These are phyloP conservation scores for Lentinula raphanica DNA, from an alignment of 768 basidiomycete genomes.

Conservation along the genomic window DNA sequence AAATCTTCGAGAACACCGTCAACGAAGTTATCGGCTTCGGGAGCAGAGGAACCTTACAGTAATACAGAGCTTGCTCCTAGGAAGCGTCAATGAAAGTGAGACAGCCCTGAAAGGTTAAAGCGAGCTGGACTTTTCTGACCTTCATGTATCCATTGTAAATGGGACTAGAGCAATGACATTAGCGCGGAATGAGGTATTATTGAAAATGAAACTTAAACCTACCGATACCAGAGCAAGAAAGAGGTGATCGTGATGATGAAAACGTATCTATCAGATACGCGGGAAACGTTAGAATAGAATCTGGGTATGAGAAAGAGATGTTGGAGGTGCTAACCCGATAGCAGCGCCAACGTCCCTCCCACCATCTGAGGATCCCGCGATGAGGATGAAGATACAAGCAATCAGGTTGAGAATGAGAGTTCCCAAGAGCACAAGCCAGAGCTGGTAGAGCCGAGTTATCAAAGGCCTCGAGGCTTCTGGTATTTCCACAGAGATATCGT, in stretches of 20 bases:
- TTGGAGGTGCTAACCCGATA: constrained; percentile 57
- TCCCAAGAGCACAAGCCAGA: constrained; percentile 86
- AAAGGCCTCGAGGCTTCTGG: constrained; percentile 74
- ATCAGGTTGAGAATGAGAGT: constrained; percentile 88
- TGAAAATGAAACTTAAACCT: constrained; percentile 22
- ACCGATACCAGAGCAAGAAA: constrained; percentile 96
- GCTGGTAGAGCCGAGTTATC: constrained; percentile 82
- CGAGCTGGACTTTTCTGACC: constrained; percentile 36
- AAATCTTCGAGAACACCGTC: constrained; percentile 54
- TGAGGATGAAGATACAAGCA: constrained; percentile 81
- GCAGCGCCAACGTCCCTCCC: constrained; percentile 78
- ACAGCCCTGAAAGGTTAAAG: neutral
- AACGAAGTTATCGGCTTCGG: constrained; percentile 20
- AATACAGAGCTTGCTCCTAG: constrained; percentile 91
- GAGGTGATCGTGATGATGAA: constrained; percentile 72
- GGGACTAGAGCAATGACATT: constrained; percentile 46
- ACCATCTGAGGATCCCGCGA: constrained; percentile 70
- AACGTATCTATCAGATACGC: constrained; percentile 52
- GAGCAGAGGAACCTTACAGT: constrained; percentile 54
- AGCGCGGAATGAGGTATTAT: constrained; percentile 8
- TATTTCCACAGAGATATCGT: constrained; percentile 88
- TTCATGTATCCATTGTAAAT: constrained; percentile 98
- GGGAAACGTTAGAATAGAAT: constrained; percentile 10
- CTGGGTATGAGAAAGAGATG: constrained; percentile 1
- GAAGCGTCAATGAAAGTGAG: constrained; percentile 8